Conservation (phyloP, 805 yeast genomes). For the Candida maltosa region DNA sequence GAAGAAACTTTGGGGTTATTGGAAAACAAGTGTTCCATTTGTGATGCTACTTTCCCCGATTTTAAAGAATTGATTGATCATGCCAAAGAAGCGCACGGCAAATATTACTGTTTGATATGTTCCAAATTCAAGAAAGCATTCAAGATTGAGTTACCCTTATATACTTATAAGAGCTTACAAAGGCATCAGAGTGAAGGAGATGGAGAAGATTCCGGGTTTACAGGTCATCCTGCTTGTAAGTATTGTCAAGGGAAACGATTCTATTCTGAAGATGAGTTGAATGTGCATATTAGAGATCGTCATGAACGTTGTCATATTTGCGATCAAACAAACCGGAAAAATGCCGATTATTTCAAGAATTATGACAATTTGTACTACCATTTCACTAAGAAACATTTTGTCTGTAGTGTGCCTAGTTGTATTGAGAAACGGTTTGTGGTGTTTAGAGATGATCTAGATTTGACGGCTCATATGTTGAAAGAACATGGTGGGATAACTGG, state of each 20-base stretch:
- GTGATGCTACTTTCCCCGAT: slow-evolving; percentile 38
- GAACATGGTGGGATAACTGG: slow-evolving; percentile 66
- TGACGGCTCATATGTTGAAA: slow-evolving; percentile 81
- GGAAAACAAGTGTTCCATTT: slow-evolving; percentile 54
- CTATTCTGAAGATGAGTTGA: slow-evolving; percentile 85
- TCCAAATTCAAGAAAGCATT: slow-evolving; percentile 74
- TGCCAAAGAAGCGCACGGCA: slow-evolving; percentile 58
- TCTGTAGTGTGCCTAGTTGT: slow-evolving; percentile 75
- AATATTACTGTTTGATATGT: slow-evolving; percentile 72
- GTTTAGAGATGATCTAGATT: slow-evolving; percentile 78
- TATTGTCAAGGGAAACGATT: slow-evolving; percentile 74
- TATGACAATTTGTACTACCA: slow-evolving; percentile 75
- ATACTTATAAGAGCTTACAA: slow-evolving; percentile 57
- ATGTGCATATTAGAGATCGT: slow-evolving; percentile 71
- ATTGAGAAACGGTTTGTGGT: slow-evolving; percentile 90
- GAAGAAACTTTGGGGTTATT: slow-evolving; percentile 50
- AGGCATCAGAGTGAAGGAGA: slow-evolving; percentile 54
- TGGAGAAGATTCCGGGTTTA: slow-evolving; percentile 78
- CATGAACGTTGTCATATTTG: slow-evolving; percentile 93
- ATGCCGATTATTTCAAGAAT: slow-evolving; percentile 61
- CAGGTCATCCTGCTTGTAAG: slow-evolving; percentile 86
- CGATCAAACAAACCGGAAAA: slow-evolving; percentile 65
- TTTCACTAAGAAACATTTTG: slow-evolving; percentile 69
- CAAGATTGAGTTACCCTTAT: slow-evolving; percentile 63
- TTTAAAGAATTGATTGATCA: slow-evolving; percentile 67